A percentile compares a stretch with the other conserved stretches of the same genome.
phyloP scores from a whole-genome alignment of 208 protist genomes.

The Crithidia brevicula region DNA sequence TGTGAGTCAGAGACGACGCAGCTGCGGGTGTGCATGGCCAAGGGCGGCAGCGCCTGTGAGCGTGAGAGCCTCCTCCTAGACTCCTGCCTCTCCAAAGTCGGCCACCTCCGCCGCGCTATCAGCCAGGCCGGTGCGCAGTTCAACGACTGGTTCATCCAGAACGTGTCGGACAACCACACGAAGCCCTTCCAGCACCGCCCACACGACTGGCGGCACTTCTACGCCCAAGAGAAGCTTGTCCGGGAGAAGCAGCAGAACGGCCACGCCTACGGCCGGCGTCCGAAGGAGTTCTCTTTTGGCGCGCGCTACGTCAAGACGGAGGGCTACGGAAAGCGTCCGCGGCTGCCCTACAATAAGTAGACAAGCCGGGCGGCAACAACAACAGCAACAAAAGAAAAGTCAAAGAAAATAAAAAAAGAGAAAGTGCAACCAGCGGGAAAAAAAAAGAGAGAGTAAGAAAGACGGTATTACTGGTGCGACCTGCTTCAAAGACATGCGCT shows the following conservation, averaged over 20 bases:
- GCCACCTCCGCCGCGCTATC: constrained; percentile 79
- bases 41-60: constrained; percentile 79
- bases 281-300: constrained; percentile 79
- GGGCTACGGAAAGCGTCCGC: constrained; percentile 83
- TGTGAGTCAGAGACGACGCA: constrained; percentile 86
- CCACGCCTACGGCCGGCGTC: constrained; percentile 72
- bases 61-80: constrained; percentile 77
- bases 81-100: constrained; percentile 78
- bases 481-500: too few species aligned
- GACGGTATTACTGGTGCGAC: background rate
- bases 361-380: too few species aligned
- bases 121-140: constrained; percentile 69
- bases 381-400: background rate
- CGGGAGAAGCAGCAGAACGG: constrained; percentile 77
- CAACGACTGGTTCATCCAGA: constrained; percentile 92
- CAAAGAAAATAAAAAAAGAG: constrained; percentile 18
- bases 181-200: constrained; percentile 90
- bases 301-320: constrained; percentile 87
- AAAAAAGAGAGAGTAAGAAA: constrained; percentile 12
- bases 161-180: constrained; percentile 91
- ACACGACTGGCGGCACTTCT: constrained; percentile 88
- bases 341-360: constrained; percentile 91
- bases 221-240: constrained; percentile 89
- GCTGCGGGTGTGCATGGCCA: constrained; percentile 89
- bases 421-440: background rate